These are phyloP conservation scores for Delitschia confertaspora DNA, from an alignment of 495 filamentous ascomycete species.

Conservation along the genomic window DNA sequence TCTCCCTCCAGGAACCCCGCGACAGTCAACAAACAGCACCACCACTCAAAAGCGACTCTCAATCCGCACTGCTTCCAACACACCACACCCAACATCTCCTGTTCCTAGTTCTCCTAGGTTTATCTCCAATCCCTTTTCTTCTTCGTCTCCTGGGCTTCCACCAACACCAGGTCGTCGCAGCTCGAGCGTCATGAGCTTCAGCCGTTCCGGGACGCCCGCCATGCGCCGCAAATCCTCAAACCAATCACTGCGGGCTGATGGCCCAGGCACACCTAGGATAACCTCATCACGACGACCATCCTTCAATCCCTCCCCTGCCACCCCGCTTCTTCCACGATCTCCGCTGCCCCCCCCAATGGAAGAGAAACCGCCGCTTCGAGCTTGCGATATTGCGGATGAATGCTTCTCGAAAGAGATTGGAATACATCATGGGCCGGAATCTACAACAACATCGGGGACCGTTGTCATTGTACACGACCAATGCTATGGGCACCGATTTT, in stretches of 20 bases:
- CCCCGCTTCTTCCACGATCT: constrained; percentile 32
- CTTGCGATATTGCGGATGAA: constrained; percentile 57
- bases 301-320: constrained; percentile 39
- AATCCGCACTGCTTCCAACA: constrained; percentile 39
- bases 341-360: constrained; percentile 33
- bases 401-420: constrained; percentile 64
- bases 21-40: constrained; percentile 28
- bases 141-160: constrained; percentile 32
- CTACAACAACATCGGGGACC: constrained; percentile 49
- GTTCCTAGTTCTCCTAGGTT: constrained; percentile 18
- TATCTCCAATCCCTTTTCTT: constrained; percentile 6
- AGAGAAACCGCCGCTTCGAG: constrained; percentile 45
- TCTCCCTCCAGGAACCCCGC: background rate
- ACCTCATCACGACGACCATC: constrained; percentile 43
- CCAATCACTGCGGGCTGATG: constrained; percentile 42
- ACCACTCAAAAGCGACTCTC: constrained; percentile 40
- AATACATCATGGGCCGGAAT: constrained; percentile 47
- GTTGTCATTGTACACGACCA: constrained; percentile 82
- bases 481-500: constrained; percentile 87
- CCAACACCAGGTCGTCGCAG: constrained; percentile 36
- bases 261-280: constrained; percentile 32
- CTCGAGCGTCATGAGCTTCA: constrained; percentile 41
- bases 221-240: constrained; percentile 45
- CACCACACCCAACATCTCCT: constrained; percentile 41
- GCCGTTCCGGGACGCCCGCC: constrained; percentile 31